phyloP scores from a whole-genome alignment of 2,329 filamentous ascomycete species.

The Xylariaceae sp. region DNA sequence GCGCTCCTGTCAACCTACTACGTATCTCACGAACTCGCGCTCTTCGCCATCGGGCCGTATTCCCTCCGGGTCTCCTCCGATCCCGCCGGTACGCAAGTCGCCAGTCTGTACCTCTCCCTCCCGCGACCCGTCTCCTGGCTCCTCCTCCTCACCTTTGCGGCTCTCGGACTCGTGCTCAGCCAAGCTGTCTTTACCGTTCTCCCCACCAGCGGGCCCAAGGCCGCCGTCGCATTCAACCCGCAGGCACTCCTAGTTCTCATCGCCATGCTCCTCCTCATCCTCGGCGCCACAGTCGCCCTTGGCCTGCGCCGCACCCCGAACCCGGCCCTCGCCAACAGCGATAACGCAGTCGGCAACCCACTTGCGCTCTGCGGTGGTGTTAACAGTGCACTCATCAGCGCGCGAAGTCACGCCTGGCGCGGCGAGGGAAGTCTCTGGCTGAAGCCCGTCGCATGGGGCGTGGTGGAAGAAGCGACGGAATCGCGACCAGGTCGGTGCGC shows the following conservation, averaged over 20 bases:
- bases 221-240: slow-evolving; percentile 40
- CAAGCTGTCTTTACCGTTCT: slow-evolving; percentile 38
- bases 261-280: slow-evolving; percentile 35
- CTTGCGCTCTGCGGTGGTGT: slow-evolving; percentile 43
- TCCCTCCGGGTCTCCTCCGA: slow-evolving; percentile 42
- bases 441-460: slow-evolving; percentile 42
- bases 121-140: slow-evolving; percentile 43
- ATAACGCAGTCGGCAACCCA: slow-evolving; percentile 42
- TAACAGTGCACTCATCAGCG: slow-evolving; percentile 49
- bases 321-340: slow-evolving; percentile 35
- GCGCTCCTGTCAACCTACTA: slow-evolving; percentile 44
- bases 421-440: slow-evolving; percentile 33
- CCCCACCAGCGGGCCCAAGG: background rate
- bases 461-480: slow-evolving; percentile 37
- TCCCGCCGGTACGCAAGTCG: slow-evolving; percentile 41
- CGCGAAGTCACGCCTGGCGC: slow-evolving; percentile 40
- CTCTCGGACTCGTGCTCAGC: slow-evolving; percentile 42
- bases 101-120: slow-evolving; percentile 46
- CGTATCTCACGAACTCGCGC: slow-evolving; percentile 46
- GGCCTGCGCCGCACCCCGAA: slow-evolving; percentile 39
- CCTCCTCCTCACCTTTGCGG: slow-evolving; percentile 41
- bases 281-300: slow-evolving; percentile 36
- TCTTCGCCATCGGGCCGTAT: slow-evolving; percentile 36
- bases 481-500: slow-evolving; percentile 40
- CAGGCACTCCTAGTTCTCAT: slow-evolving; percentile 40